phyloP scores from a whole-genome alignment of 1,284 basidiomycete species.

The Rhizoctonia solani region DNA sequence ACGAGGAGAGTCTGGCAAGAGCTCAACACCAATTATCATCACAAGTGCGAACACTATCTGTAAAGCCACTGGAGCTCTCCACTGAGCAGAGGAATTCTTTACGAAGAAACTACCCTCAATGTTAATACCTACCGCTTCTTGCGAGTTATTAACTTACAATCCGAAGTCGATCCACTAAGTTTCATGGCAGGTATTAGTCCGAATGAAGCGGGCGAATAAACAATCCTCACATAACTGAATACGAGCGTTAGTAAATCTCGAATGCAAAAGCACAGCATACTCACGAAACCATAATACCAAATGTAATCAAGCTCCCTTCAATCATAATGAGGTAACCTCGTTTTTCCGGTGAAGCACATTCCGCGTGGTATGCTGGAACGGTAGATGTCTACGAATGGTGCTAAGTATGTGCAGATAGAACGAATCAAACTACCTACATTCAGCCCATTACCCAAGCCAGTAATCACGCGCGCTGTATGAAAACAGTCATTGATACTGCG shows the following conservation, averaged over 20 bases:
- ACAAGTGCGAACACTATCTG: slow-evolving; percentile 66
- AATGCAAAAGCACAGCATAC: slow-evolving; percentile 41
- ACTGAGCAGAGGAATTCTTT: slow-evolving; percentile 59
- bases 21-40: slow-evolving; percentile 60
- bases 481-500: neutral
- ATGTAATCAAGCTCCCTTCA: slow-evolving; percentile 68
- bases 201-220: slow-evolving; percentile 27
- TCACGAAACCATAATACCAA: slow-evolving; percentile 70
- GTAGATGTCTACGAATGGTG: slow-evolving; percentile 60
- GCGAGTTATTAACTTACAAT: slow-evolving; percentile 47
- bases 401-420: neutral
- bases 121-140: slow-evolving; percentile 15
- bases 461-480: slow-evolving; percentile 53
- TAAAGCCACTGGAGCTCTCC: slow-evolving; percentile 70
- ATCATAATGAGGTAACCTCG: slow-evolving; percentile 70
- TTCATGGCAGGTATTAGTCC: slow-evolving; percentile 34
- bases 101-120: slow-evolving; percentile 55
- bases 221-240: slow-evolving; percentile 56
- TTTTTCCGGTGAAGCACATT: slow-evolving; percentile 63
- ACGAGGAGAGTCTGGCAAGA: slow-evolving; percentile 72
- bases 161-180: slow-evolving; percentile 65
- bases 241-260: slow-evolving; percentile 35
- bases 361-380: slow-evolving; percentile 66
- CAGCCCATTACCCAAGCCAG: slow-evolving; percentile 69
- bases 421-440: slow-evolving; percentile 51